Evolutionary conservation across 2,329 filamentous ascomycete species (phyloP).

Genomic region (Penicillium sp.): DNA sequence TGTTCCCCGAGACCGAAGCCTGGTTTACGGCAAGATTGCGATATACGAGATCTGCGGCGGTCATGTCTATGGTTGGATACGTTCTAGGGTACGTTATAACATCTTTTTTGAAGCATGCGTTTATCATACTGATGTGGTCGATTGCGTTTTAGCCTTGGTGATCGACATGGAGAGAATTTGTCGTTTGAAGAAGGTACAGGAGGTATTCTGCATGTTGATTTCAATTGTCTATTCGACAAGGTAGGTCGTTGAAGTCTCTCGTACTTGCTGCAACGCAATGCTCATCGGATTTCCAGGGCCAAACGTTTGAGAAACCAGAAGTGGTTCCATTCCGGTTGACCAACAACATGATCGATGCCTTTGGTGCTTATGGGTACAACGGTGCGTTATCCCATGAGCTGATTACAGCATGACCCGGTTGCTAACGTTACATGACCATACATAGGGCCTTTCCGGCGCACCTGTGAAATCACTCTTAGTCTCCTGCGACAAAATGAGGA

Average conservation of each 20-base stretch:
- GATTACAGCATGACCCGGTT: neutral
- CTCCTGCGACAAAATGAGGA: constrained; percentile 90
- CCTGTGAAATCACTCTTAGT: constrained; percentile 81
- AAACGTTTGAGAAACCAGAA: constrained; percentile 93
- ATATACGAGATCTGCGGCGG: constrained; percentile 90
- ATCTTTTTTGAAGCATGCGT: neutral
- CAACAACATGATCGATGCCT: constrained; percentile 97
- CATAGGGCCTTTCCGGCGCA: constrained; percentile 76
- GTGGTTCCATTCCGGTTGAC: constrained; percentile 93
- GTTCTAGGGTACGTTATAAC: constrained; percentile 63
- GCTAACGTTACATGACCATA: constrained; percentile 1
- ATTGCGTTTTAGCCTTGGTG: constrained; percentile 63
- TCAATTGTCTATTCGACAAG: constrained; percentile 99
- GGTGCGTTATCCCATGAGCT: constrained; percentile 38
- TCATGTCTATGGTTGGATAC: constrained; percentile 99
- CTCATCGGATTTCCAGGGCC: constrained; percentile 51
- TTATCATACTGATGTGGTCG: neutral
- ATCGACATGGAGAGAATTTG: constrained; percentile 96
- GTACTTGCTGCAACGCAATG: neutral
- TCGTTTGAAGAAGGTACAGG: constrained; percentile 91
- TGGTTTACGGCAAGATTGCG: constrained; percentile 89
- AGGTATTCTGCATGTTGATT: constrained; percentile 95
- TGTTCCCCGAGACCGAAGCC: constrained; percentile 85
- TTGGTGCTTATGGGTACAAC: constrained; percentile 92
- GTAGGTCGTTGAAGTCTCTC: constrained; percentile 18